Percentiles rank a stretch among this genome's conserved stretches.
These are phyloP conservation scores for Cladosporium oxysporum DNA, from an alignment of 2,329 filamentous ascomycete genomes.

Conservation along the genomic window DNA sequence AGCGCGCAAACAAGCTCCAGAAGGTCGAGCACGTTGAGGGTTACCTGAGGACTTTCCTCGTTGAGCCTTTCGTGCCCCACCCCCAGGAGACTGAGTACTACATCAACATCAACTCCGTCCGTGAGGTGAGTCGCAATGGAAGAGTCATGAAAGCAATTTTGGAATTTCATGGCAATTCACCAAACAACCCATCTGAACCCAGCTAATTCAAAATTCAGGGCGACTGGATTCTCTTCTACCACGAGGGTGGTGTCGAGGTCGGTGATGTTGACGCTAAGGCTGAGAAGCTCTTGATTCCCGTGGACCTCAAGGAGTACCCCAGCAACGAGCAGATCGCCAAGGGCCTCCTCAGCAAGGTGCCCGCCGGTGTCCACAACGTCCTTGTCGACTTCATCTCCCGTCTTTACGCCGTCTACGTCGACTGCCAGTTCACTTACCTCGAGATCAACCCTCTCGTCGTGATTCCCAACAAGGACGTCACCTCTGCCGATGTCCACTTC, in stretches of 20 bases:
- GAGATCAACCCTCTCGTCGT: slow-evolving; percentile 99
- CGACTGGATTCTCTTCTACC: slow-evolving; percentile 99
- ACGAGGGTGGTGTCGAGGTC: slow-evolving; percentile 99
- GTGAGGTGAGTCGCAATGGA: slow-evolving; percentile 75
- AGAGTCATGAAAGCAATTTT: neutral
- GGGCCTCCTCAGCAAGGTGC: slow-evolving; percentile 86
- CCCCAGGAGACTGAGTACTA: slow-evolving; percentile 97
- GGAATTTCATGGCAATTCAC: neutral
- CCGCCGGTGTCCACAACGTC: slow-evolving; percentile 94
- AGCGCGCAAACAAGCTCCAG: slow-evolving; percentile 86
- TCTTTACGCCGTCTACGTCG: slow-evolving; percentile 97
- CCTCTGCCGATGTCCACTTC: slow-evolving; percentile 95
- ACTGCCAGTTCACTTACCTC: slow-evolving; percentile 99
- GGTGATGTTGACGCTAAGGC: slow-evolving; percentile 99
- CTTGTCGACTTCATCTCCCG: slow-evolving; percentile 98
- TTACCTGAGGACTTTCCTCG: slow-evolving; percentile 89
- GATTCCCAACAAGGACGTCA: slow-evolving; percentile 89
- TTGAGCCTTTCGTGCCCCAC: slow-evolving; percentile 98
- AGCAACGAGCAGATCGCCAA: slow-evolving; percentile 92
- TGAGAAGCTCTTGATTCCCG: slow-evolving; percentile 96
- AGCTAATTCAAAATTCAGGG: slow-evolving; percentile 60
- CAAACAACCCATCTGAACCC: neutral
- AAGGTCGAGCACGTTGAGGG: slow-evolving; percentile 91
- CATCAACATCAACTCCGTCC: slow-evolving; percentile 99
- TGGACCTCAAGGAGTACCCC: slow-evolving; percentile 91